Evolutionary conservation across 2,329 filamentous ascomycete species (phyloP).

Genomic region (Sclerotinia borealis): DNA sequence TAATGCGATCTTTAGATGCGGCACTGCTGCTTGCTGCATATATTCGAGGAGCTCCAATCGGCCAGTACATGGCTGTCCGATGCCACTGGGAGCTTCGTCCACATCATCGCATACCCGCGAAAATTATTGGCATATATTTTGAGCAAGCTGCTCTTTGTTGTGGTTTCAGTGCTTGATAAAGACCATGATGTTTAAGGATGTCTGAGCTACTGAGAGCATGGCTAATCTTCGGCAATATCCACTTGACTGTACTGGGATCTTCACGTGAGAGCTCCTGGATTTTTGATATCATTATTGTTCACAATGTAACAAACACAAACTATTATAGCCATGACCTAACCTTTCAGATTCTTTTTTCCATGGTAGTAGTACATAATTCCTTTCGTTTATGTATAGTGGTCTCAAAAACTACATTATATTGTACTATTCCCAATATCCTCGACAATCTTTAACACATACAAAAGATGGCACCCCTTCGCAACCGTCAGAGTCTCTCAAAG

Average conservation of each 20-base stretch:
- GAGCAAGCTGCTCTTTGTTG: slow-evolving; percentile 16
- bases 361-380: background rate
- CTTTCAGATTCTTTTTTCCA: background rate
- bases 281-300: background rate
- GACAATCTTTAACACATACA: background rate
- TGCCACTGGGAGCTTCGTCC: slow-evolving; percentile 31
- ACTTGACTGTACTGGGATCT: no score
- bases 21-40: slow-evolving; percentile 70
- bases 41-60: slow-evolving; percentile 75
- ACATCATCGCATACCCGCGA: slow-evolving; percentile 30
- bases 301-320: background rate
- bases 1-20: slow-evolving; percentile 43
- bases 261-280: no score
- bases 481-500: slow-evolving; percentile 56
- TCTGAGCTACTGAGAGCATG: background rate
- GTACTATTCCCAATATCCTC: background rate
- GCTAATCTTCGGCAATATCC: background rate
- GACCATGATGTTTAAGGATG: background rate
- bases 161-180: background rate
- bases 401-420: background rate
- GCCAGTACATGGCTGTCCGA: slow-evolving; percentile 74
- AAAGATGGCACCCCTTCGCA: slow-evolving; percentile 30
- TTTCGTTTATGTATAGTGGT: background rate
- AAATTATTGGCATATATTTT: slow-evolving; percentile 18
- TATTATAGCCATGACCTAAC: background rate